A percentile compares a stretch with the other conserved stretches of the same genome.
These are phyloP conservation scores for Cryptococcus sp. DNA, from an alignment of 1,284 basidiomycete genomes.

Conservation along the genomic window DNA sequence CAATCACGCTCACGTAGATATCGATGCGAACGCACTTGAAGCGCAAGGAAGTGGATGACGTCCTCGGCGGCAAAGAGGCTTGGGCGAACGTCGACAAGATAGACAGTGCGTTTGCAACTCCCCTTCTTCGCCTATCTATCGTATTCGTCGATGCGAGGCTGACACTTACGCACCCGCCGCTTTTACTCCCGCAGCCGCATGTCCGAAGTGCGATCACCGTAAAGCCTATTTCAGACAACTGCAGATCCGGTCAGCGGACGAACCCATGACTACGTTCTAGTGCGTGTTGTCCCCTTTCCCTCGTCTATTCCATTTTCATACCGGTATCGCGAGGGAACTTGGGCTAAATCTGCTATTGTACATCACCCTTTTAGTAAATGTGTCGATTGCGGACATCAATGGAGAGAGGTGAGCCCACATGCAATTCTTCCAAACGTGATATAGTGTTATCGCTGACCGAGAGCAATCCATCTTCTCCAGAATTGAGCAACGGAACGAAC, in stretches of 20 bases:
- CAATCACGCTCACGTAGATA: slow-evolving; percentile 60
- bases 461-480: background rate
- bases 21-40: slow-evolving; percentile 79
- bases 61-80: slow-evolving; percentile 86
- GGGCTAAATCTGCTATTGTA: background rate
- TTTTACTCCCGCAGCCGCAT: slow-evolving; percentile 61
- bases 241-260: slow-evolving; percentile 94
- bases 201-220: slow-evolving; percentile 86
- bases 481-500: background rate
- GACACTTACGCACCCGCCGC: too few species aligned
- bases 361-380: slow-evolving; percentile 43
- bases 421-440: background rate
- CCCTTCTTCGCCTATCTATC: background rate
- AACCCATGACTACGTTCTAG: slow-evolving; percentile 95
- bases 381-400: slow-evolving; percentile 50
- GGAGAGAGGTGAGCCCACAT: slow-evolving; percentile 46
- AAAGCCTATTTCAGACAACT: slow-evolving; percentile 94
- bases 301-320: background rate
- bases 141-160: too few species aligned
- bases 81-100: slow-evolving; percentile 96
- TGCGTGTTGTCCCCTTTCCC: slow-evolving; percentile 34
- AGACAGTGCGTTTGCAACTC: slow-evolving; percentile 60
- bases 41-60: slow-evolving; percentile 88
- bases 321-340: background rate
- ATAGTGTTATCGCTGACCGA: background rate